These are phyloP conservation scores for Sphagnum magellanicum DNA, from an alignment of 228 moss, liverwort and hornwort genomes.

Conservation along the genomic window DNA sequence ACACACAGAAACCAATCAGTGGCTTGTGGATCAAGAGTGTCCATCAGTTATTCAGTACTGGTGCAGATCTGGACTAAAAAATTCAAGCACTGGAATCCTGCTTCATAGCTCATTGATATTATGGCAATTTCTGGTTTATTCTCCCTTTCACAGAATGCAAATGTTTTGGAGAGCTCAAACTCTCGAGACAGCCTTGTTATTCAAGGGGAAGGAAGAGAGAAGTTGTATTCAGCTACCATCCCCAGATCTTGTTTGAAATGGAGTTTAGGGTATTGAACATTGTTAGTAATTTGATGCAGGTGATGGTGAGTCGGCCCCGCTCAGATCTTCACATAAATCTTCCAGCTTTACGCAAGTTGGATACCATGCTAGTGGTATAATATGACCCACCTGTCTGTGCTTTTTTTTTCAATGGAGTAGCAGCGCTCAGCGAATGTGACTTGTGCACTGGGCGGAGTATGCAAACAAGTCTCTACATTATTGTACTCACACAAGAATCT, in stretches of 20 bases:
- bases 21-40: not conserved
- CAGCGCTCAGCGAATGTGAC: not conserved
- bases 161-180: not conserved
- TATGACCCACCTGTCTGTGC: not conserved
- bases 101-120: no score
- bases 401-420: not conserved
- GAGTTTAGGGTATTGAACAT: not conserved
- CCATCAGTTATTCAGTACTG: not conserved
- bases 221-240: not conserved
- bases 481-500: not conserved
- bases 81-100: no score
- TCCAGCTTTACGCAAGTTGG: slow-evolving; percentile 90
- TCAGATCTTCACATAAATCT: slow-evolving; percentile 93
- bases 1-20: not conserved
- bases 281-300: slow-evolving; percentile 26
- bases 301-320: slow-evolving; percentile 86
- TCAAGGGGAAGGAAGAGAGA: not conserved
- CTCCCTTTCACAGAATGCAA: no score
- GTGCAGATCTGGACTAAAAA: no score
- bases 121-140: no score
- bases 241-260: not conserved
- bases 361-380: slow-evolving; percentile 80
- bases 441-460: not conserved
- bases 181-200: not conserved
- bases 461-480: not conserved